Evolutionary conservation across 2,329 filamentous ascomycete genomes (phyloP), one percentile per base, ranked within the genome.

Genomic region (Grosmannia huntii): DNA sequence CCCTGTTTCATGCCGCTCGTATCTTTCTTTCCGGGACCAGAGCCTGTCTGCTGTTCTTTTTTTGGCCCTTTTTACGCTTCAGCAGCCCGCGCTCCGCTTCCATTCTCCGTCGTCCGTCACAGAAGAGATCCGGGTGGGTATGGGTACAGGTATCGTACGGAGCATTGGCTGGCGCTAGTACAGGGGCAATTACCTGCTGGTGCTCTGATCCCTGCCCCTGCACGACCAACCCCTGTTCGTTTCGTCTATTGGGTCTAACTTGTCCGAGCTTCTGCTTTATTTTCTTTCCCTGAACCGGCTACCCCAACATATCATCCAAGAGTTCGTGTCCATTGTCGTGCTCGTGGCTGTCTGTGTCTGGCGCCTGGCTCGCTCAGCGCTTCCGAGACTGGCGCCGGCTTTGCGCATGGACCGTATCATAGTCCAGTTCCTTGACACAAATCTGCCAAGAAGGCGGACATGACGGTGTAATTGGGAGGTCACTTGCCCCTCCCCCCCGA

Each of bases 251-350:
- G 21, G 54, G 53, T 19, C 41, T 56, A 55, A 28, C 53, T 25
- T 46, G 53, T 46, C 53, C 38, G 53, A 55, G 53, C 53, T 27
- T 25, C 28, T 41, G 36, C 53, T 54, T 53, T 53, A 53, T 41
- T 53, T 53, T 38, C 27, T 25, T 51, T 51, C 49, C 23, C 16
- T 48, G 5, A 21, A 21, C 12, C 25, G 49, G 49, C 49, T 51
- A 51, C 49, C 49, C 49, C 49, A 51, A 51, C 49, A 27, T 49
- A 49, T 49, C 46, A 9, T 38, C 14, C 12, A 14, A 14, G 36
- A 1, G 12, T 16, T 38, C 36, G 36, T 38, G 36, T 38, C 36
- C 36, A 16, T 38, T 38, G 36, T 33, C 31, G 36, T 38, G 14
- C 36, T 38, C 12, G 36, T 38, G 4, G 36, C 6, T 23, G 12